These are phyloP conservation scores for Rhinocladiella mackenziei DNA, from an alignment of 2,329 filamentous ascomycete species.

Conservation along the genomic window DNA sequence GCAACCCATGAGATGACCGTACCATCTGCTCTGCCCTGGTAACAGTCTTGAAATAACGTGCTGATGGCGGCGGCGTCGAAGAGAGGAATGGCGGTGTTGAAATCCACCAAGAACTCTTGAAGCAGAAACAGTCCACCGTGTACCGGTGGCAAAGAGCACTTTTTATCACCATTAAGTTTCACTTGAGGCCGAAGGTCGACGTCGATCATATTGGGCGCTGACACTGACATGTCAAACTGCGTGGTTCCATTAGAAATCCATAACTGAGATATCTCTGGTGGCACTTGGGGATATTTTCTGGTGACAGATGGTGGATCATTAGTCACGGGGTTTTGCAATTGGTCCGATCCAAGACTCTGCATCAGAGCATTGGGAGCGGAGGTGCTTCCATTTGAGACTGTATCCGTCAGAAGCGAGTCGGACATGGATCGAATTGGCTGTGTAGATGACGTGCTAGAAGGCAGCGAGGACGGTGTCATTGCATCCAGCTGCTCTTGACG, in stretches of 20 bases:
- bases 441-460: conserved; percentile 62
- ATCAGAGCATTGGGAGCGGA: neutral
- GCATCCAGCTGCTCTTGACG: conserved; percentile 76
- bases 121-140: conserved; percentile 81
- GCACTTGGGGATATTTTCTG: too few relatives aligned
- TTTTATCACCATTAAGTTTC: conserved; percentile 11
- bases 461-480: conserved; percentile 79
- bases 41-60: conserved; percentile 90
- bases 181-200: conserved; percentile 8
- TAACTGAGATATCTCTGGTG: conserved; percentile 1
- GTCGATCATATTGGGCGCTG: conserved; percentile 2
- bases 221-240: conserved; percentile 1
- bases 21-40: conserved; percentile 84
- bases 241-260: neutral
- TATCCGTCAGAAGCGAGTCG: neutral
- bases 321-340: too few relatives aligned
- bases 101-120: conserved; percentile 93
- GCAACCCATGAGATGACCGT: conserved; percentile 97
- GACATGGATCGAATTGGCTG: conserved; percentile 21
- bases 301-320: too few relatives aligned
- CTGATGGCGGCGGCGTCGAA: conserved; percentile 98
- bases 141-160: conserved; percentile 65
- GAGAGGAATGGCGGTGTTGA: conserved; percentile 96
- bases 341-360: too few relatives aligned
- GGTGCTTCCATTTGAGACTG: neutral